Conservation (phyloP, 306 rosid species). For the Quercus glauca region DNA sequence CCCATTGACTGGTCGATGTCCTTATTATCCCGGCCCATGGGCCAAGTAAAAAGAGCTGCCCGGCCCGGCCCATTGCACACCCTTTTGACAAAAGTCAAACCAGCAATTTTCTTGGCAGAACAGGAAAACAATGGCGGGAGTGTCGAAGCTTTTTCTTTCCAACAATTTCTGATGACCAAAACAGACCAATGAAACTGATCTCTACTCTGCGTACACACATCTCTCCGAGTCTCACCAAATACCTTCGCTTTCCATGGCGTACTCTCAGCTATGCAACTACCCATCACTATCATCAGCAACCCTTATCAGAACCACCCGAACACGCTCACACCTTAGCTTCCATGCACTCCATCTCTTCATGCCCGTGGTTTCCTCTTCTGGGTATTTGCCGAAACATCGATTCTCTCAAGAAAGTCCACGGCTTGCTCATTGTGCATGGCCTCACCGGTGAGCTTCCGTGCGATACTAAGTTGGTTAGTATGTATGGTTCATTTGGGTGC, state of each 20-base stretch:
- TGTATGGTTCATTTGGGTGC: slow-evolving; percentile 54
- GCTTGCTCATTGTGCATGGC: slow-evolving; percentile 48
- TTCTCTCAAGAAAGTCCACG: slow-evolving; percentile 54
- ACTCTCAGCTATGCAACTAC: background rate
- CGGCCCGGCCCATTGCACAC: too few relatives aligned
- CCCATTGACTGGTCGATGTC: rapidly evolving
- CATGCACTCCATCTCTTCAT: slow-evolving; percentile 23
- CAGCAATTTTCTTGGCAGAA: too few relatives aligned
- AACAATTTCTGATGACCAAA: background rate
- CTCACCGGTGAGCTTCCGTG: slow-evolving; percentile 27
- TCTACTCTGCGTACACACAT: background rate
- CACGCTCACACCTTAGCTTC: slow-evolving; percentile 19
- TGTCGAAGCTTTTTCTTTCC: background rate
- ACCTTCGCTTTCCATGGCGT: slow-evolving; percentile 19
- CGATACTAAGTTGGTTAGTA: slow-evolving; percentile 47
- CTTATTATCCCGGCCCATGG: too few relatives aligned
- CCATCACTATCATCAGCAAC: background rate
- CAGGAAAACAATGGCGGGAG: background rate
- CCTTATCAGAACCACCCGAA: slow-evolving; percentile 14
- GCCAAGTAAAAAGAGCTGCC: too few relatives aligned
- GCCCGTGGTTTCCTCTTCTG: slow-evolving; percentile 39
- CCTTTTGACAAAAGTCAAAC: too few relatives aligned
- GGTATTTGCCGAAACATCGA: slow-evolving; percentile 39
- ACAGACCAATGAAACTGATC: slow-evolving; percentile 14
- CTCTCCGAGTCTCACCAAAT: background rate